Evolutionary conservation across 2,329 filamentous ascomycete species (phyloP), one percentile per base, ranked within the genome.

Genomic region (Trichophyton schoenleinii): DNA sequence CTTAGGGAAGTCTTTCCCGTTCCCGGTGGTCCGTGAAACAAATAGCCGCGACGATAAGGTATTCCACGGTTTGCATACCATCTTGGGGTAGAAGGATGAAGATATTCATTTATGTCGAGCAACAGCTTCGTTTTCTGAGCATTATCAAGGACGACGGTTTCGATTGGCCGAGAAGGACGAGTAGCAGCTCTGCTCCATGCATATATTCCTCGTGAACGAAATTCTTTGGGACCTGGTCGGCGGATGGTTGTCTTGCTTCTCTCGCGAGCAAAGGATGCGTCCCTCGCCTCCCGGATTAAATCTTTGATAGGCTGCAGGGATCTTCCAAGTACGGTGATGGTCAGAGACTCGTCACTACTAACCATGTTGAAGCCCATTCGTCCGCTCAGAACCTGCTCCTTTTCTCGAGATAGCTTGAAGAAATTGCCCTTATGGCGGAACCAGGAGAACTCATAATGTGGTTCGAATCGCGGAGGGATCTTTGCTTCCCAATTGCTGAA

Each of bases 1-100:
- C 81, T 84, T n/a, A 88, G 78, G 11, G 90, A 96, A 0, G 94
- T 99, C 79, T 99, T 99, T 67, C 94, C 94, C 0, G 94, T 99
- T 48, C 94, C 94, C 0, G 94, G 95, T 0, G 95, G 94, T 3
- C 94, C 94, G 72, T 99, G 99, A 81, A 97, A 97, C 69, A 99
- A 88, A 67, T 91, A 92, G 0, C 89, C 89, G 36, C 89, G 75
- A 0, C 89, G 80, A 59, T 91, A 84, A 0, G 88, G 88, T 31
- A 92, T 89, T 0, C 88, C 68, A 25, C 67, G 64, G 48, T 64
- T 63, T 36, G 62, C 57, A 59, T 70, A 70, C 66, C 66, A 70
- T 9, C 58, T 49, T n/a, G 41, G 58, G 18, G 58, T 59, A 44
- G 58, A 42, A 18, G 60, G 55, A 34, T 62, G 60, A 20, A 62